Conservation (phyloP, 108 stramenopile genomes). For the Pseudonitzschia multiseries region DNA sequence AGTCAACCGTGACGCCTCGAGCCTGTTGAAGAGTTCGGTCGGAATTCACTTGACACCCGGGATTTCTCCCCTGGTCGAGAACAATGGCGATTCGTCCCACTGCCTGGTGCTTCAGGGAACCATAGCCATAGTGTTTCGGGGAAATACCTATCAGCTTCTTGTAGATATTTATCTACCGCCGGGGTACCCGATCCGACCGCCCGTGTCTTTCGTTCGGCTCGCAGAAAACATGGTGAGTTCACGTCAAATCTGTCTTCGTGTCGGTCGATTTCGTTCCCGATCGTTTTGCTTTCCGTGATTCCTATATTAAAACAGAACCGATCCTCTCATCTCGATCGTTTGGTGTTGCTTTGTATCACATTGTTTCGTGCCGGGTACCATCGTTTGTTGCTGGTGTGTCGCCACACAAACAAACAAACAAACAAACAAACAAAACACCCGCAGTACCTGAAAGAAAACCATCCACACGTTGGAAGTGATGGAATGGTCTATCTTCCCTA, state of each 20-base stretch:
- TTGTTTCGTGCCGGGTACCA: background rate
- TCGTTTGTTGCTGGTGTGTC: background rate
- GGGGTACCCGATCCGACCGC: slow-evolving; percentile 82
- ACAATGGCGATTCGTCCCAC: slow-evolving; percentile 56
- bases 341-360: background rate
- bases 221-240: slow-evolving; percentile 54
- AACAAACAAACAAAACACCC: too few species aligned
- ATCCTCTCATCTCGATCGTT: background rate
- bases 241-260: background rate
- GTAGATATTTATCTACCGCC: slow-evolving; percentile 91
- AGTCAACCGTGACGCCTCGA: slow-evolving; percentile 68
- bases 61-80: slow-evolving; percentile 60
- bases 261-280: background rate
- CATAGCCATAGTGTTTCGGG: slow-evolving; percentile 85
- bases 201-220: slow-evolving; percentile 85
- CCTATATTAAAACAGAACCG: too few species aligned
- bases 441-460: slow-evolving; percentile 78
- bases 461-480: slow-evolving; percentile 81
- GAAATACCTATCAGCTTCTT: slow-evolving; percentile 86
- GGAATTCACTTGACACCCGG: slow-evolving; percentile 62
- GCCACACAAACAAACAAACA: background rate
- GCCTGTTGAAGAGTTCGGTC: slow-evolving; percentile 55
- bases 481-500: slow-evolving; percentile 95
- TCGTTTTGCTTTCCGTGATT: background rate
- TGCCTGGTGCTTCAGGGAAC: slow-evolving; percentile 84